A percentile compares a stretch with the other conserved stretches of the same genome.
Evolutionary conservation across 805 yeast species (phyloP).

Genomic region (Candida glaebosa): DNA sequence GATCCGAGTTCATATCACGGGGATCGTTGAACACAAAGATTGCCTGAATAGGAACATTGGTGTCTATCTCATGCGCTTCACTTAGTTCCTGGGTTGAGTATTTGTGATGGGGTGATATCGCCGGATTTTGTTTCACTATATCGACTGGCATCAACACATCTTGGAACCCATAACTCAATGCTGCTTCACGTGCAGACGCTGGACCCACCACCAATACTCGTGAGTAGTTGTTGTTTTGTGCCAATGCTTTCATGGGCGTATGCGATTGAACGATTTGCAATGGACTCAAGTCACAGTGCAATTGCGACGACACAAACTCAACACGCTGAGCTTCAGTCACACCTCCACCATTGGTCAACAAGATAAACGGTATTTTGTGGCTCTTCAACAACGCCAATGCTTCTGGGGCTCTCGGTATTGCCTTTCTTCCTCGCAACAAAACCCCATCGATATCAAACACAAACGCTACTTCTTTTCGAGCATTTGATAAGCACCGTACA

Average conservation of each 20-base stretch:
- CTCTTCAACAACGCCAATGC: constrained; percentile 55
- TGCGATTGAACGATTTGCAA: constrained; percentile 80
- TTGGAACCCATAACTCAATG: constrained; percentile 70
- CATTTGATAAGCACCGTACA: not conserved
- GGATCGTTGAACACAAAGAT: constrained; percentile 85
- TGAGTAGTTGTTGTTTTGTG: constrained; percentile 40
- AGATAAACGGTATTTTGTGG: constrained; percentile 66
- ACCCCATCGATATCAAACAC: constrained; percentile 80
- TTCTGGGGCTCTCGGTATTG: constrained; percentile 61
- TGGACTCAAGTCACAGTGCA: constrained; percentile 40
- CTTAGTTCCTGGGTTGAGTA: constrained; percentile 44
- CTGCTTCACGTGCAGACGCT: constrained; percentile 66
- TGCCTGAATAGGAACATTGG: constrained; percentile 57
- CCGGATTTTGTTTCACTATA: constrained; percentile 53
- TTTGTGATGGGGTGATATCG: constrained; percentile 68
- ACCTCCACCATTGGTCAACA: constrained; percentile 92
- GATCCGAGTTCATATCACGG: constrained; percentile 80
- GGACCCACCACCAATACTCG: constrained; percentile 87
- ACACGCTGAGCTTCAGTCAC: constrained; percentile 61
- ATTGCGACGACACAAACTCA: constrained; percentile 9
- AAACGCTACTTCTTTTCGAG: constrained; percentile 20
- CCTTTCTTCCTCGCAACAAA: constrained; percentile 64
- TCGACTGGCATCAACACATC: constrained; percentile 75
- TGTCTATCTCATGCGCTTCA: constrained; percentile 22
- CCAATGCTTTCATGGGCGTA: constrained; percentile 72